Conservation (phyloP, 2,329 filamentous ascomycete species). For the Colletotrichum sp. region DNA sequence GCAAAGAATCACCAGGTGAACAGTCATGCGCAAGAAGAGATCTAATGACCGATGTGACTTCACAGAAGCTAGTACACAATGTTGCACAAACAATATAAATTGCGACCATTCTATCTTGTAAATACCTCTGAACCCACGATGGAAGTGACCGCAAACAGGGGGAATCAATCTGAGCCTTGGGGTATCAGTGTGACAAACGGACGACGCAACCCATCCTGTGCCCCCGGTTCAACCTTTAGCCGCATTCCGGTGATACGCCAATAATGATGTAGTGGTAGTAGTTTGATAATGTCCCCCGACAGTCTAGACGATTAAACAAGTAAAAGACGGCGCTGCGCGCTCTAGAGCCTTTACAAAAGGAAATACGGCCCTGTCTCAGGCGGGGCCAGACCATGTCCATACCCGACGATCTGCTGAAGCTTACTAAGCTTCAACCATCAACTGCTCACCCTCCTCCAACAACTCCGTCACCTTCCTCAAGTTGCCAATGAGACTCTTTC, state of each 20-base stretch:
- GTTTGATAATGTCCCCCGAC: neutral
- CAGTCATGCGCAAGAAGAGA: too few species aligned
- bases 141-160: neutral
- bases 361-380: neutral
- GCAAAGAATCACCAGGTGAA: neutral
- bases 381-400: neutral
- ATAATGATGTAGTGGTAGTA: neutral
- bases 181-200: neutral
- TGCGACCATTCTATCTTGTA: neutral
- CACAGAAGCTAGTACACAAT: too few species aligned
- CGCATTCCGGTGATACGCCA: neutral
- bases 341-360: neutral
- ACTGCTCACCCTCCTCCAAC: slow-evolving; percentile 91
- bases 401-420: neutral
- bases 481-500: slow-evolving; percentile 82
- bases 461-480: slow-evolving; percentile 84
- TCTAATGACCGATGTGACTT: too few species aligned
- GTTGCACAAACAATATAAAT: too few species aligned
- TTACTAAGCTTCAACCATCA: slow-evolving; percentile 69
- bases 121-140: neutral
- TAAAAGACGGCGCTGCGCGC: neutral
- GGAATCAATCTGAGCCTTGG: neutral
- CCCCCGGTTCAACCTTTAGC: neutral
- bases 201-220: neutral
- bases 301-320: neutral